Evolutionary conservation across 176 grass and related monocot genomes (phyloP), one percentile per base, ranked within the genome.

Genomic region (Musa acuminata): DNA sequence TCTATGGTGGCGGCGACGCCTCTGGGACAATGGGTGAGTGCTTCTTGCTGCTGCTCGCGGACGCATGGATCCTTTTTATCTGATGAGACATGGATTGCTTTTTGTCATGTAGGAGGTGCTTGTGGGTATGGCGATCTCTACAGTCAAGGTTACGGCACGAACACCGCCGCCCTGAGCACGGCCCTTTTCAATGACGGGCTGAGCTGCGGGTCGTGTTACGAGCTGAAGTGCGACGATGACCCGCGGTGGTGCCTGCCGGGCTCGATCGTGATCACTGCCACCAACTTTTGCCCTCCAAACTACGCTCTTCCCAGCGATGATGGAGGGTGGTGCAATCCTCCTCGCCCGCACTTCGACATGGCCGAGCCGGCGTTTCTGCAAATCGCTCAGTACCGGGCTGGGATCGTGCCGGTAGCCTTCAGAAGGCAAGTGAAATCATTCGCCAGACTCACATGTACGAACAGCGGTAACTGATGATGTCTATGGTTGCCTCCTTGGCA

Each of bases 301-400:
- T 67, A 67, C 64, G 64, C 19, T 3, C 64, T 67, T 13, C 64
- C 64, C 8, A 67, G 64, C 64, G 64, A 67, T 11, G 64, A 67
- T 23, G 64, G 64, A 9, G 64, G 64, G 24, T 67, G 64, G 64
- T 67, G 64, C 64, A 67, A 67, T 23, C 64, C 64, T 9, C 64
- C 64, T 21, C 64, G 64, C 64, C 64, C 64, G 19, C 64, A 67
- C 64, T 67, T 67, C 64, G 64, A 67, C 64, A 67, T 67, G 64
- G 64, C 64, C 64, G 64, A 67, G 64, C 64, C 64, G 9, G 64
- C 64, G 8, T 67, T 67, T 23, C 64, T 67, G 24, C 64, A 67
- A 11, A 67, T 67, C 64, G 64, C 64, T 24, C 64, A 67, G 64
- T 67, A 67, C 64, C 64, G 64, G 22, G 64, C 64, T 13, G 64